Conservation (phyloP, 345 rosid genomes). For the Eucalyptus curtisii region DNA sequence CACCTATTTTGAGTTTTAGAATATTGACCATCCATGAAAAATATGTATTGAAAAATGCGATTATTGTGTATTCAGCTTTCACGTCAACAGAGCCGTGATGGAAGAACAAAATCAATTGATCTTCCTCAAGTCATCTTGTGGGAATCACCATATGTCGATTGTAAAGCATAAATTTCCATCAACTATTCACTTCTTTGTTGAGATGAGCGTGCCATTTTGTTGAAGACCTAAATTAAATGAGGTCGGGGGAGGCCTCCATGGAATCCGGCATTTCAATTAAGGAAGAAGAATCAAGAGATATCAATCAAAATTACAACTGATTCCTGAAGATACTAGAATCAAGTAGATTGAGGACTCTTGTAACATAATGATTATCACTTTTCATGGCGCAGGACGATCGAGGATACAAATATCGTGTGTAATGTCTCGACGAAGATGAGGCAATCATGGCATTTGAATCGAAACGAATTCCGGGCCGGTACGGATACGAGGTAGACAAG, state of each 20-base stretch:
- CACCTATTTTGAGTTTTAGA: rapidly evolving
- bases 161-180: neutral
- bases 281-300: too few species aligned
- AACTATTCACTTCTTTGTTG: neutral
- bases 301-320: too few species aligned
- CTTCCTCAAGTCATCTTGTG: rapidly evolving
- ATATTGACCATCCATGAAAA: neutral
- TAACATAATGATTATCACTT: neutral
- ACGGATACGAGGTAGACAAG: rapidly evolving
- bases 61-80: rapidly evolving
- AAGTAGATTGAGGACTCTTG: too few species aligned
- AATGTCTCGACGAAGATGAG: neutral
- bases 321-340: rapidly evolving
- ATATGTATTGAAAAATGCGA: neutral
- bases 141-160: rapidly evolving
- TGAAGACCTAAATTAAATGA: rapidly evolving
- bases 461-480: neutral
- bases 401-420: too few species aligned
- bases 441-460: neutral
- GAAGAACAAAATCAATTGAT: neutral
- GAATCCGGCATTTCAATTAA: neutral
- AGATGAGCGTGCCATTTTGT: neutral
- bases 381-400: neutral
- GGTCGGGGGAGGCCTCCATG: neutral
- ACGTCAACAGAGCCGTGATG: neutral